phyloP scores from a whole-genome alignment of 176 grass and related monocot genomes.

The maize (Zea mays) region Zm-B73-REFERENCE-NAM-5.0 NC_050100.1:25259001-25259500 shows the following conservation, averaged over 20 bases:
- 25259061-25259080: constrained; percentile 92
- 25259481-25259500: constrained; percentile 68
- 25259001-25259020: constrained; percentile 96
- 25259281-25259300: constrained; percentile 99
- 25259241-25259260: constrained; percentile 81
- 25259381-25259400: neutral
- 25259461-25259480: constrained; percentile 4
- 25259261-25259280: constrained; percentile 94
- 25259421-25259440: neutral
- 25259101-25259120: constrained; percentile 99
- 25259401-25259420: neutral
- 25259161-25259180: constrained; percentile 14
- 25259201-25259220: neutral
- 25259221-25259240: constrained; percentile 28
- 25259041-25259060: constrained; percentile 95
- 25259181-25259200: neutral
- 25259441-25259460: neutral
- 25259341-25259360: constrained; percentile 93
- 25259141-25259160: constrained; percentile 74
- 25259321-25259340: constrained; percentile 88
- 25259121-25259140: constrained; percentile 99
- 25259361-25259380: constrained; percentile 61
- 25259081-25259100: constrained; percentile 91
- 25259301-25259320: constrained; percentile 99
- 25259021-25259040: constrained; percentile 96